phyloP scores from a whole-genome alignment of 2,329 filamentous ascomycete genomes.

The Beauveria medogensis region DNA sequence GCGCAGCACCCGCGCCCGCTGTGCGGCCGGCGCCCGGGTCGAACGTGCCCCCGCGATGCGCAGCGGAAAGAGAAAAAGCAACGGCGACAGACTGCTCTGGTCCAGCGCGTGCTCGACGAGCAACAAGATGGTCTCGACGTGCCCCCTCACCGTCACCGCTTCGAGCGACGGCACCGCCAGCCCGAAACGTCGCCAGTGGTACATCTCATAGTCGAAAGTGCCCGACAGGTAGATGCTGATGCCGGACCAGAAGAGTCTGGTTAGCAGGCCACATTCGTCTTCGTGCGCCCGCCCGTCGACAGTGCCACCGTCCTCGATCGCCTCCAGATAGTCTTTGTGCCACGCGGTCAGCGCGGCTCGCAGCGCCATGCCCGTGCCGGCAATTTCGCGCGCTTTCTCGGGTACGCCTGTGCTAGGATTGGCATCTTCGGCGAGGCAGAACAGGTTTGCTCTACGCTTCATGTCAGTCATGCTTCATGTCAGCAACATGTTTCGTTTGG shows the following conservation, averaged over 20 bases:
- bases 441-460: not conserved
- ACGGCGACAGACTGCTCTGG: conserved; percentile 20
- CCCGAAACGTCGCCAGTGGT: conserved; percentile 20
- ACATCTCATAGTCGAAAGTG: conserved; percentile 27
- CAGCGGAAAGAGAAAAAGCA: conserved; percentile 27
- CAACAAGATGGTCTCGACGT: conserved; percentile 20
- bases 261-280: conserved; percentile 16
- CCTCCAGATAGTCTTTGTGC: conserved; percentile 11
- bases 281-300: not conserved
- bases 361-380: not conserved
- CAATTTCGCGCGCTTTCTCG: conserved; percentile 1
- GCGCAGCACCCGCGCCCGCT: conserved; percentile 16
- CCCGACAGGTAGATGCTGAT: conserved; percentile 30
- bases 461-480: not conserved
- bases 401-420: not conserved
- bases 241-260: conserved; percentile 21
- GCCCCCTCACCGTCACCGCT: conserved; percentile 15
- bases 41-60: conserved; percentile 26
- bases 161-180: conserved; percentile 18
- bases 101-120: conserved; percentile 14
- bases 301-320: not conserved
- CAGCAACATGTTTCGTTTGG: no score
- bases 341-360: conserved; percentile 10
- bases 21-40: conserved; percentile 13
- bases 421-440: not conserved